Evolutionary conservation across 202 grass and related monocot genomes (phyloP), one percentile per base, ranked within the genome.

Genomic region (Bolboschoenoplectus hybrid): DNA sequence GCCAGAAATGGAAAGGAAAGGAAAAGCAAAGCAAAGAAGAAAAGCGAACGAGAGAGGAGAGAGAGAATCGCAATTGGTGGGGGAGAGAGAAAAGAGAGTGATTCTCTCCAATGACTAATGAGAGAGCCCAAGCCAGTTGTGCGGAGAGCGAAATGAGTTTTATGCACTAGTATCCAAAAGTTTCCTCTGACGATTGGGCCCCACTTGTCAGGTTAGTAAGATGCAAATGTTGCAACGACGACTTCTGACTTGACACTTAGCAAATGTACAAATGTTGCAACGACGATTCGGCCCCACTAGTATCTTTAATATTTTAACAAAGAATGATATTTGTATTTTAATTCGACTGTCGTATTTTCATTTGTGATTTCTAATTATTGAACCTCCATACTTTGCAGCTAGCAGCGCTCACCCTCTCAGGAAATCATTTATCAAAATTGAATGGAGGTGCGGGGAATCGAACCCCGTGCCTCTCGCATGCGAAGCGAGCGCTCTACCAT

Each of bases 391-490:
- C 26, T 26, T 26, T 0, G 26, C 26, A 26, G 26, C 26, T 26
- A 26, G 26, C 26, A 26, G 26, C 26, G 26, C 26, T 0, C 26
- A 26, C 26, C 26, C 26, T 26, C 26, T 26, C 26, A 26, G 26
- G 26, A 26, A 26, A 26, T 26, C 12, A 16, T 56, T 56, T 56
- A 3, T 56, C 3, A 56, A 56, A 58, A 17, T n/a, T 17, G 19
- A 61, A 61, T 93, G 91, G 91, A 97, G 95, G 91, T 97, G 92
- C 92, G 92, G 91, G 92, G 91, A 94, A 93, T 97, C 91, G 87
- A 97, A 97, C 95, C 92, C 89, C 88, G 89, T 94, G 95, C 92
- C 92, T 97, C 92, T 97, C 92, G 91, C 91, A 97, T 90, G 95
- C 95, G 87, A 94, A 93, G 92, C 88, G 91, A 94, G 91, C 91